Percentiles rank a stretch among this genome's conserved stretches.
phyloP scores from a whole-genome alignment of 169 alveolate genomes.

The Pseudocohnilembus persalinus region DNA sequence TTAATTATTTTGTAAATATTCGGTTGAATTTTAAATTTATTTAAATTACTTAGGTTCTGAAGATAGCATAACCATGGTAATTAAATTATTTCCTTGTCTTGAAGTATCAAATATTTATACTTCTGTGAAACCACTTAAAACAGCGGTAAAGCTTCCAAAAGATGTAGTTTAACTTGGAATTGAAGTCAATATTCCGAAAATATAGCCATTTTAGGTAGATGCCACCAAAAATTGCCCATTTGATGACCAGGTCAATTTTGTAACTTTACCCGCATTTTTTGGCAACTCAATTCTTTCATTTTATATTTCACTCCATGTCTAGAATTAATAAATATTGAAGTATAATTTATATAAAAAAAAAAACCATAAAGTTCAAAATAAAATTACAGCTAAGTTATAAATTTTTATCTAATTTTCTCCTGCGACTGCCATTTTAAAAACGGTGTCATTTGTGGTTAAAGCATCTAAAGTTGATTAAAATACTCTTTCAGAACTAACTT shows the following conservation, averaged over 20 bases:
- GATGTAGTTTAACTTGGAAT: conserved; percentile 74
- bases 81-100: conserved; percentile 32
- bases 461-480: conserved; percentile 77
- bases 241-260: conserved; percentile 74
- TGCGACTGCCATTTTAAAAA: conserved; percentile 78
- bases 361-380: background rate
- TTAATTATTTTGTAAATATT: background rate
- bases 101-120: conserved; percentile 54
- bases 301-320: conserved; percentile 66
- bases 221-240: conserved; percentile 83
- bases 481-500: conserved; percentile 58
- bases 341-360: too few relatives aligned
- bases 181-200: conserved; percentile 73
- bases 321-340: too few relatives aligned
- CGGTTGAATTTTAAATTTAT: background rate
- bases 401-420: conserved; percentile 75
- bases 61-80: conserved; percentile 55
- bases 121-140: conserved; percentile 78
- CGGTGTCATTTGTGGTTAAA: conserved; percentile 59
- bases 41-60: conserved; percentile 76
- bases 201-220: conserved; percentile 73
- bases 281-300: conserved; percentile 77
- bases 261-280: conserved; percentile 73
- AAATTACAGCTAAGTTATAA: conserved; percentile 36
- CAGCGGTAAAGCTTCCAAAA: conserved; percentile 62